Conservation (phyloP, 2,329 filamentous ascomycete species). For the Diplodia mutila region DNA sequence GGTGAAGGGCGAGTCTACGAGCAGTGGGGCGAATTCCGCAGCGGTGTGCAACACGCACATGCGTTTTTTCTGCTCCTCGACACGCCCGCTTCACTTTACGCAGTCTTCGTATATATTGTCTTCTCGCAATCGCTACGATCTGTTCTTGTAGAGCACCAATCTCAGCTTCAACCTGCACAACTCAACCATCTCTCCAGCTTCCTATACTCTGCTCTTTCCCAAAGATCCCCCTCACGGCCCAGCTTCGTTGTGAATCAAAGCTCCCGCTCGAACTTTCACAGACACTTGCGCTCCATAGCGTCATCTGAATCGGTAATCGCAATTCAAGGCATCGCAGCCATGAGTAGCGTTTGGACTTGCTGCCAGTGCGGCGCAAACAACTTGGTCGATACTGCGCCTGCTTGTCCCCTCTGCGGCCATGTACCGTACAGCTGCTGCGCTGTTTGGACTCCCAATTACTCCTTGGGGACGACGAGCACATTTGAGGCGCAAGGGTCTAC, state of each 20-base stretch:
- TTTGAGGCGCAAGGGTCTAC: background rate
- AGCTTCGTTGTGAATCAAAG: background rate
- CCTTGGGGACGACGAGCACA: background rate
- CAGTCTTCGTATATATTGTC: background rate
- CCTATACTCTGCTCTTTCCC: background rate
- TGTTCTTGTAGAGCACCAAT: background rate
- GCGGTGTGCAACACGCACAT: background rate
- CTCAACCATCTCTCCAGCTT: background rate
- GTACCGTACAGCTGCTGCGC: background rate
- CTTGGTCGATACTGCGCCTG: background rate
- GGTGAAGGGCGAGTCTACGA: background rate
- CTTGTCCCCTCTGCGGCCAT: constrained; percentile 17
- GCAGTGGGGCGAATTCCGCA: background rate
- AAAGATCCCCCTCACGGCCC: background rate
- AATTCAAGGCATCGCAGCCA: background rate
- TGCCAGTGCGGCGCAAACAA: background rate
- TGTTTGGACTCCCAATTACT: background rate
- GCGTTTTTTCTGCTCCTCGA: background rate
- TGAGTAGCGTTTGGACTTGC: background rate
- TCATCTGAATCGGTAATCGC: background rate
- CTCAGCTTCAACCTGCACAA: background rate
- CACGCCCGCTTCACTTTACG: background rate
- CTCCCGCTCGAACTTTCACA: background rate
- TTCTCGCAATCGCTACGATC: background rate
- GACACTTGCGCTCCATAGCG: background rate